A percentile compares a stretch with the other conserved stretches of the same genome.
Conservation (phyloP, 768 basidiomycete genomes). For the Hericium alpestre region DNA sequence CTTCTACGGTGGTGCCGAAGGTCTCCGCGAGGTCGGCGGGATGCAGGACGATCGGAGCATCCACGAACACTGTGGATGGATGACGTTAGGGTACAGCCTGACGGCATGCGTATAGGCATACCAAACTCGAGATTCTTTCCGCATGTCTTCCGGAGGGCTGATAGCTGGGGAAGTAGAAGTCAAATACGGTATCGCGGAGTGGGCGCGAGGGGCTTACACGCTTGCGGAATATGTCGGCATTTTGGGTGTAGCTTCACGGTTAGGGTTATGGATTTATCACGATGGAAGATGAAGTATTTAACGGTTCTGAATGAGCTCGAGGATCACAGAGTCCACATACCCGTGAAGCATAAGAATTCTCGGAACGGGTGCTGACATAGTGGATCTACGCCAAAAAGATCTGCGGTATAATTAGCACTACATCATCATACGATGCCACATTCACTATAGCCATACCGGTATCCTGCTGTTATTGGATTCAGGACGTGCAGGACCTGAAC, state of each 20-base stretch:
- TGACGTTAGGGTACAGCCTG: background rate
- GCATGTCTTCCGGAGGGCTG: conserved; percentile 60
- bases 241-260: conserved; percentile 48
- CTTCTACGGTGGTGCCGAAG: conserved; percentile 19
- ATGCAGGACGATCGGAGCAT: conserved; percentile 57
- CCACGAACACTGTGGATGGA: conserved; percentile 49
- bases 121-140: conserved; percentile 54
- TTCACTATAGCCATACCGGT: no score
- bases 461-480: no score
- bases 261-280: background rate
- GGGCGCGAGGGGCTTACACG: conserved; percentile 31
- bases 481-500: no score
- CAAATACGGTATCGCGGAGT: background rate
- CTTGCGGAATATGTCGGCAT: conserved; percentile 57
- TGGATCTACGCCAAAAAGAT: background rate
- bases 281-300: background rate
- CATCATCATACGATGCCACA: no score
- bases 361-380: background rate
- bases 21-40: conserved; percentile 45
- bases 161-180: conserved; percentile 33
- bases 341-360: background rate
- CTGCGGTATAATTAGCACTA: no score
- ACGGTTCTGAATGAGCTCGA: background rate
- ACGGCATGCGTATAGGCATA: conserved; percentile 15
- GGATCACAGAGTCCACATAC: background rate